Conservation (phyloP, 1,284 basidiomycete species). For the Moniliophthora roreri region DNA sequence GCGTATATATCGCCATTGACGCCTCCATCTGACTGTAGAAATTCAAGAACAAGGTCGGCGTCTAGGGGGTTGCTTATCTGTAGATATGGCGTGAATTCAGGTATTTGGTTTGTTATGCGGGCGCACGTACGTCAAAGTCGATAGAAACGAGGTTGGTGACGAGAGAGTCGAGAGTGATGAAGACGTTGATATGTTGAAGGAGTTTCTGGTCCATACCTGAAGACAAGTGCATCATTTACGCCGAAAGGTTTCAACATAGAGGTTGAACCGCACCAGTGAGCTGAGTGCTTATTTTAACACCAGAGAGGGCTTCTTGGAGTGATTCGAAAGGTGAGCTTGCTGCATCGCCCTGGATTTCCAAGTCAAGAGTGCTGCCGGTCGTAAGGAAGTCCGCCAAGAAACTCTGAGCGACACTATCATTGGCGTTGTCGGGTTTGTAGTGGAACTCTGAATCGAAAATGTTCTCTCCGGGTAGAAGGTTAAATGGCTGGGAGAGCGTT, state of each 20-base stretch:
- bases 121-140: constrained; percentile 50
- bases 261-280: constrained; percentile 39
- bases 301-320: constrained; percentile 56
- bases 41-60: constrained; percentile 52
- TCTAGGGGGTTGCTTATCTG: constrained; percentile 60
- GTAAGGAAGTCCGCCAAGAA: constrained; percentile 61
- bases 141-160: constrained; percentile 50
- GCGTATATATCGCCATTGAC: constrained; percentile 55
- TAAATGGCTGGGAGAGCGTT: constrained; percentile 40
- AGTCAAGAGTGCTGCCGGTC: constrained; percentile 40
- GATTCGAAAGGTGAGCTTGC: constrained; percentile 65
- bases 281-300: constrained; percentile 49
- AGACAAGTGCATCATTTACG: neutral
- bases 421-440: constrained; percentile 63
- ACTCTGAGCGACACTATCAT: constrained; percentile 62
- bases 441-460: constrained; percentile 59
- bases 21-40: constrained; percentile 55
- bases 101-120: neutral
- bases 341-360: constrained; percentile 60
- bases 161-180: constrained; percentile 49
- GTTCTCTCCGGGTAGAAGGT: constrained; percentile 63
- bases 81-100: constrained; percentile 1
- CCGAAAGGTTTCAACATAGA: neutral
- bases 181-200: constrained; percentile 49
- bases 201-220: constrained; percentile 37